phyloP scores from a whole-genome alignment of 306 rosid genomes.

The Inga laurina region DNA sequence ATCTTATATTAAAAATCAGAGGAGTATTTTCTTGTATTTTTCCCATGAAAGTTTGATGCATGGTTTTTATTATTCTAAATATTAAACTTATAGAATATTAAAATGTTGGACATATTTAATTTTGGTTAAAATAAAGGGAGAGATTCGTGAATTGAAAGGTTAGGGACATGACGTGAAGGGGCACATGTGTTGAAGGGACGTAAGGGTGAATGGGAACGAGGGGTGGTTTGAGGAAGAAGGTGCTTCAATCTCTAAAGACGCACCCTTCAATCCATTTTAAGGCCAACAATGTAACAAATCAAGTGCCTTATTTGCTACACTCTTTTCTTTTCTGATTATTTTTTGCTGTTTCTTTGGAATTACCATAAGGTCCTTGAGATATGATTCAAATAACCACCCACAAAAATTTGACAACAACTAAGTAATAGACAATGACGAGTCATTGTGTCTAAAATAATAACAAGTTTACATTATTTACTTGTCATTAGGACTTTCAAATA shows the following conservation, averaged over 20 bases:
- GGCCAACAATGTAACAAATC: neutral
- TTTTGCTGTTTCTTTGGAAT: too few relatives aligned
- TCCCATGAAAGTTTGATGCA: too few relatives aligned
- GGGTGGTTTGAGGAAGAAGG: neutral
- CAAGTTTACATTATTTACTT: too few relatives aligned
- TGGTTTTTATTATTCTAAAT: neutral
- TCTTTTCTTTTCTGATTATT: too few relatives aligned
- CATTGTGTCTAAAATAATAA: too few relatives aligned
- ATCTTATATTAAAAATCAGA: fast-evolving
- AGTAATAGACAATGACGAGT: too few relatives aligned
- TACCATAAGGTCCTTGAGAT: too few relatives aligned
- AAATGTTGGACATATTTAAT: neutral
- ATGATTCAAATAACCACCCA: too few relatives aligned
- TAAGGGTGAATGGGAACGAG: neutral
- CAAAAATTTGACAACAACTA: too few relatives aligned
- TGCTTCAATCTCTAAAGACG: neutral
- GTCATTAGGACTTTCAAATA: too few relatives aligned
- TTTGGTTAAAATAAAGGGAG: neutral
- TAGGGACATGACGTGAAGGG: neutral
- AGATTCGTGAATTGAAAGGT: neutral
- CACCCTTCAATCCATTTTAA: neutral
- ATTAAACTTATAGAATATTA: too few relatives aligned
- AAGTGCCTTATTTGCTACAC: neutral
- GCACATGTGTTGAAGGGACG: neutral
- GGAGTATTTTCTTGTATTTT: too few relatives aligned